Evolutionary conservation across 2,329 filamentous ascomycete genomes (phyloP).

Genomic region (Epichloe sp.): DNA sequence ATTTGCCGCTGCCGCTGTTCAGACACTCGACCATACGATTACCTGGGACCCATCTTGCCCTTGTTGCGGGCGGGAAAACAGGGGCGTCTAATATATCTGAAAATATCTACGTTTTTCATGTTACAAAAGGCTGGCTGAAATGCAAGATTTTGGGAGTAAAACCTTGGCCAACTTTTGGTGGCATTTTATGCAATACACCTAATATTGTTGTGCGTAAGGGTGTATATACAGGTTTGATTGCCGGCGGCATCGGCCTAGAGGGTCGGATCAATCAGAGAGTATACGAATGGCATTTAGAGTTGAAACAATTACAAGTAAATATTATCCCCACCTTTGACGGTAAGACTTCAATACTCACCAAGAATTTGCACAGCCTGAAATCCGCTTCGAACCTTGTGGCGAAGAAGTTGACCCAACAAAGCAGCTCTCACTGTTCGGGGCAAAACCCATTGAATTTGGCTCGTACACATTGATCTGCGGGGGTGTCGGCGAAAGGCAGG

Average conservation of each 20-base stretch:
- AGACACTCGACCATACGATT: conserved; percentile 54
- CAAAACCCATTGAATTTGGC: conserved; percentile 13
- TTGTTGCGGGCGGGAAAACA: conserved; percentile 51
- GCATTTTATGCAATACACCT: conserved; percentile 21
- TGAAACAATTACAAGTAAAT: not conserved
- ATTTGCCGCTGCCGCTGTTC: conserved; percentile 60
- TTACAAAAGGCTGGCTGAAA: conserved; percentile 31
- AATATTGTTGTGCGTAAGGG: conserved; percentile 12
- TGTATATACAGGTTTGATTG: conserved; percentile 45
- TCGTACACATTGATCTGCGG: conserved; percentile 17
- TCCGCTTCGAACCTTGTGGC: conserved; percentile 12
- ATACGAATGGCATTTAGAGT: conserved; percentile 43
- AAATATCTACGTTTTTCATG: conserved; percentile 40
- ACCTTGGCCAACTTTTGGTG: conserved; percentile 31
- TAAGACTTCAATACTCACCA: not conserved
- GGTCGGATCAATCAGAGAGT: conserved; percentile 50
- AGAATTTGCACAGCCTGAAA: conserved; percentile 10
- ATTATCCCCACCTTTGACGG: not conserved
- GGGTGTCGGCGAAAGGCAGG: conserved; percentile 17
- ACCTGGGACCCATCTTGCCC: conserved; percentile 32
- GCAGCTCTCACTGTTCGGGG: conserved; percentile 20
- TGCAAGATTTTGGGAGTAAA: conserved; percentile 24
- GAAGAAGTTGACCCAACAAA: not conserved
- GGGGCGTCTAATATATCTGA: conserved; percentile 33
- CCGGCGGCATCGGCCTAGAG: conserved; percentile 57